Evolutionary conservation across 2,329 filamentous ascomycete species (phyloP), one percentile per base, ranked within the genome.

Genomic region (Orbilia ellipsospora): DNA sequence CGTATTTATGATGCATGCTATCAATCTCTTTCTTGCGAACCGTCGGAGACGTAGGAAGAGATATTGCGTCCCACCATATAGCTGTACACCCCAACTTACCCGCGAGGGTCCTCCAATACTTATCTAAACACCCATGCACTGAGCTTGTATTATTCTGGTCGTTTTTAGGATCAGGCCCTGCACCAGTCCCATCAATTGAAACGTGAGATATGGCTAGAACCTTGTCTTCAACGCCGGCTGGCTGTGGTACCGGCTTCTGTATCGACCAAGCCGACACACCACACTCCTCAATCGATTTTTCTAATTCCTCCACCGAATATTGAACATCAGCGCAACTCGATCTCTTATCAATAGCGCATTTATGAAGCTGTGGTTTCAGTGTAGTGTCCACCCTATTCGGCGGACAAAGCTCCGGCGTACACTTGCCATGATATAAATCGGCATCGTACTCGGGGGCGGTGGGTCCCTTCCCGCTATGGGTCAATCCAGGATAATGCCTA

Each of bases 61-160:
- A 80, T 16, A 81, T 77, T 6, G 79, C 78, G 67, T 81, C 80
- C 81, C 80, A 81, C 80, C 80, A 81, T 23, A 81, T 77, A 3
- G 79, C 79, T 20, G 77, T 26, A 50, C 77, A 79, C 8, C 68
- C 26, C 5, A 78, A 61, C 8, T 62, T 44, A 7, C 36, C 26
- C 8, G 77, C 77, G 36, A 80, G 72, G 1, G 51, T 36, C 0
- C 52, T 51, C 26, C 81, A 81, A 54, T 78, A 79, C 2, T 76
- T 51, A 42, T 77, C 78, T 3, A 81, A 74, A 36, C 80, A 81
- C 12, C 59, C 12, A 31, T 81, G 80, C 6, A 81, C 79, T n/a
- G 59, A 28, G 8, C 80, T 80, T 12, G 62, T 23, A 8, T 7
- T 36, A 8, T 7, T 36, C 31, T 36, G 31, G 48, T 18, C 31